Base-by-base conservation (phyloP, 1,284 basidiomycete genomes). In the Ganoderma boninense region DNA sequence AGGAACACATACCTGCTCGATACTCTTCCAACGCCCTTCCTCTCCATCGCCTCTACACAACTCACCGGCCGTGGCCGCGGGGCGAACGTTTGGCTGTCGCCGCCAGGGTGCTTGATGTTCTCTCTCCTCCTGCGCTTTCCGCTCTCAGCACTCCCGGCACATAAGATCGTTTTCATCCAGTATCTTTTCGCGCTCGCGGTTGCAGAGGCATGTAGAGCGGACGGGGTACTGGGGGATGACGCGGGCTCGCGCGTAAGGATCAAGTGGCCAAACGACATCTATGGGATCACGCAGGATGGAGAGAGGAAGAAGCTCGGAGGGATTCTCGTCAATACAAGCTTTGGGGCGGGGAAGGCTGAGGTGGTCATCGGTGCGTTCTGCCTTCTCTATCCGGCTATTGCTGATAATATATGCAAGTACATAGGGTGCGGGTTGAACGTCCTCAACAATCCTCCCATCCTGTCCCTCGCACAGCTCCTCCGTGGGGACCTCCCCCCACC, bases 221-320 rank as follows among this genome's bases (percentile, higher is more conserved):
- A 83, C 16, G 80, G 73, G 6, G 84, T 90, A 11, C 83, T 94
- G 11, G 71, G 69, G 0, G 91, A 85, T 0, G 81, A 80, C 35
- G 84, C 84, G 71, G 93, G 91, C 0, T 82, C 85, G 16, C 85
- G 85, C 5, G 88, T 97, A 5, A 87, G 91, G 62, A 85, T 99
- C 66, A 99, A 99, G 82, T 99, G 98, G 98, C 97, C 97, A 14
- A 99, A 99, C 78, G 97, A 99, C 78, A 84, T 99, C 10, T 99
- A 99, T 78, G 93, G 91, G 2, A 86, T 89, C 46, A 81, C 89
- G 14, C 84, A 83, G 2, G 83, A 84, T 10, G 84, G 83, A 6
- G 84, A 83, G 23, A 87, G 84, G 75, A 92, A 84, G 78, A 98
- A 98, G 81, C 83, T 98, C 43, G 96, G 95, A 0, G 97, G 98